A percentile compares a stretch with the other conserved stretches of the same genome.
Evolutionary conservation across 331 rosid species (phyloP).

Genomic region (Quercus lobata): DNA sequence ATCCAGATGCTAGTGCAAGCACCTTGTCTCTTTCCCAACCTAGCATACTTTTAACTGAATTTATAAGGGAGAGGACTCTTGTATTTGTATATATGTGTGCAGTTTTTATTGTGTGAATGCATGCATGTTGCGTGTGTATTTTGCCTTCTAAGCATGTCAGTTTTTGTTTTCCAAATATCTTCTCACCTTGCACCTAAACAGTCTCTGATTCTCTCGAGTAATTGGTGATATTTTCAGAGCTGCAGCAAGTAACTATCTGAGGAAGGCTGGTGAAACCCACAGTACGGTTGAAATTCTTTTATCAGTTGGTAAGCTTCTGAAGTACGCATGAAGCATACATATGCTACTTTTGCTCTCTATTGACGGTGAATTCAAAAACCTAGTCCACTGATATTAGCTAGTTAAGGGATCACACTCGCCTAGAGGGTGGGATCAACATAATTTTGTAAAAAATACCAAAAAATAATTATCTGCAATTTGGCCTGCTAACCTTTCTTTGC

Average conservation of each 20-base stretch:
- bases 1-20: background rate
- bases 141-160: background rate
- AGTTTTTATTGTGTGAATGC: background rate
- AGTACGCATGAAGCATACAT: background rate
- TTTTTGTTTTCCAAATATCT: background rate
- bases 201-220: background rate
- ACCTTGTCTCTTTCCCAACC: background rate
- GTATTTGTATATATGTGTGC: background rate
- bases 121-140: background rate
- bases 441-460: background rate
- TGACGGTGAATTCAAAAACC: background rate
- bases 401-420: background rate
- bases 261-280: constrained; percentile 79
- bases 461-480: background rate
- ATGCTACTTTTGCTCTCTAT: background rate
- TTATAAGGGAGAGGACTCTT: background rate
- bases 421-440: background rate
- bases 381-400: background rate
- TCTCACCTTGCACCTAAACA: background rate
- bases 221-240: constrained; percentile 37
- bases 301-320: constrained; percentile 65
- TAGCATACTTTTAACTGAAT: background rate
- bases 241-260: constrained; percentile 71
- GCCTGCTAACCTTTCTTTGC: background rate
- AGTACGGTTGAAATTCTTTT: constrained; percentile 65